Evolutionary conservation across 2,329 filamentous ascomycete species (phyloP).

Genomic region (Epichloe glyceriae): DNA sequence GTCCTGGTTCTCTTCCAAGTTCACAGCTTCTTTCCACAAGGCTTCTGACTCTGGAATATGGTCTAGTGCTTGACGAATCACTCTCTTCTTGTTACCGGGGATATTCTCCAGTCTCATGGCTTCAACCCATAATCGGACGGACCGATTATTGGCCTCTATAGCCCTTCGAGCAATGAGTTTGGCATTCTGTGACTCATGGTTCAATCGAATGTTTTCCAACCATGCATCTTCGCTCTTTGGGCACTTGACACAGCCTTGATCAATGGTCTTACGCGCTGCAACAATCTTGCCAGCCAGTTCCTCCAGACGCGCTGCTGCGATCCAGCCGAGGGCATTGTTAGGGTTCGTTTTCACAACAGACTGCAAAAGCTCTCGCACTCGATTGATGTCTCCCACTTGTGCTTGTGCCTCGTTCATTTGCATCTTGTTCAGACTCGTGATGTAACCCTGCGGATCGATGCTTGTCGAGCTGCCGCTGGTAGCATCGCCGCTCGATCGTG

Average conservation of each 20-base stretch:
- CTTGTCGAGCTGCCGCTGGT: constrained; percentile 72
- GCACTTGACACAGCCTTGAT: constrained; percentile 77
- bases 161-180: constrained; percentile 92
- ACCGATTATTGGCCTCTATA: constrained; percentile 81
- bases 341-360: constrained; percentile 97
- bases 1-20: constrained; percentile 78
- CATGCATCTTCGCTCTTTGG: constrained; percentile 92
- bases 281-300: constrained; percentile 87
- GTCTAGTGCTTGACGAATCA: constrained; percentile 81
- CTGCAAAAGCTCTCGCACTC: constrained; percentile 82
- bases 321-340: constrained; percentile 89
- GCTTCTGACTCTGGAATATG: constrained; percentile 89
- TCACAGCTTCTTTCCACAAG: constrained; percentile 97
- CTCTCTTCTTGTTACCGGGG: constrained; percentile 74
- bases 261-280: constrained; percentile 76
- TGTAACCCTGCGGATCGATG: constrained; percentile 90
- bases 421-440: constrained; percentile 78
- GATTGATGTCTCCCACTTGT: constrained; percentile 87
- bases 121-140: constrained; percentile 84
- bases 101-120: constrained; percentile 88
- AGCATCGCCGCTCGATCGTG: constrained; percentile 51
- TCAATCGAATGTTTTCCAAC: constrained; percentile 89
- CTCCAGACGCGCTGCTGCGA: constrained; percentile 83
- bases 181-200: constrained; percentile 73
- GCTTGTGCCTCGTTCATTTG: constrained; percentile 68